A percentile compares a stretch with the other conserved stretches of the same genome.
Conservation (phyloP, 805 yeast genomes). For the Ogataea salicorniae region DNA sequence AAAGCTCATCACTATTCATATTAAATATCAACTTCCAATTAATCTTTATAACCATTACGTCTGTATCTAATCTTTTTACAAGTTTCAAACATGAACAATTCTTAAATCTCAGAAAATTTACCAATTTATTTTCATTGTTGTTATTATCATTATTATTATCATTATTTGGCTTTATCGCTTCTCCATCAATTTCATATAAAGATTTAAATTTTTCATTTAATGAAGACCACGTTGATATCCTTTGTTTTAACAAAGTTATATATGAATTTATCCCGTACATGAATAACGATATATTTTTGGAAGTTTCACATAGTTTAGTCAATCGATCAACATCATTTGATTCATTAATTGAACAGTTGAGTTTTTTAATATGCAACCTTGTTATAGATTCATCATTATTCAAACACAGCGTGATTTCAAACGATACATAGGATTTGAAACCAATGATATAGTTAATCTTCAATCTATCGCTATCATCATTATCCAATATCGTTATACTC, state of each 20-base stretch:
- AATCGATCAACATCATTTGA: slow-evolving; percentile 13
- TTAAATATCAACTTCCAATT: slow-evolving; percentile 13
- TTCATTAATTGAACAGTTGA: slow-evolving; percentile 9
- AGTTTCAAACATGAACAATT: slow-evolving; percentile 6
- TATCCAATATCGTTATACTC: slow-evolving; percentile 13
- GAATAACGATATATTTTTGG: slow-evolving; percentile 21
- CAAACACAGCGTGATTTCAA: slow-evolving; percentile 10
- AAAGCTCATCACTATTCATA: slow-evolving; percentile 2
- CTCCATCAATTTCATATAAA: slow-evolving; percentile 13
- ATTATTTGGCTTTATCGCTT: background rate
- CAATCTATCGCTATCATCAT: background rate
- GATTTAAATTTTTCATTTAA: slow-evolving; percentile 12
- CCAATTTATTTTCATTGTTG: slow-evolving; percentile 1
- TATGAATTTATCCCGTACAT: slow-evolving; percentile 22
- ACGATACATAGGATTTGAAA: slow-evolving; percentile 14
- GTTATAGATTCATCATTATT: slow-evolving; percentile 10
- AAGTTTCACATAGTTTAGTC: slow-evolving; percentile 5
- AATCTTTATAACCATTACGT: slow-evolving; percentile 1
- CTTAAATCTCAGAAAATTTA: slow-evolving; percentile 9
- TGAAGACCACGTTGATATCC: slow-evolving; percentile 18
- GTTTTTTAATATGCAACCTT: slow-evolving; percentile 7
- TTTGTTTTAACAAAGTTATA: slow-evolving; percentile 12
- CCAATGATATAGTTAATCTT: slow-evolving; percentile 9
- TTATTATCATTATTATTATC: slow-evolving; percentile 1
- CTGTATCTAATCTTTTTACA: background rate